Evolutionary conservation across 2,329 filamentous ascomycete species (phyloP).

Genomic region (Cyphellophora attinorum): DNA sequence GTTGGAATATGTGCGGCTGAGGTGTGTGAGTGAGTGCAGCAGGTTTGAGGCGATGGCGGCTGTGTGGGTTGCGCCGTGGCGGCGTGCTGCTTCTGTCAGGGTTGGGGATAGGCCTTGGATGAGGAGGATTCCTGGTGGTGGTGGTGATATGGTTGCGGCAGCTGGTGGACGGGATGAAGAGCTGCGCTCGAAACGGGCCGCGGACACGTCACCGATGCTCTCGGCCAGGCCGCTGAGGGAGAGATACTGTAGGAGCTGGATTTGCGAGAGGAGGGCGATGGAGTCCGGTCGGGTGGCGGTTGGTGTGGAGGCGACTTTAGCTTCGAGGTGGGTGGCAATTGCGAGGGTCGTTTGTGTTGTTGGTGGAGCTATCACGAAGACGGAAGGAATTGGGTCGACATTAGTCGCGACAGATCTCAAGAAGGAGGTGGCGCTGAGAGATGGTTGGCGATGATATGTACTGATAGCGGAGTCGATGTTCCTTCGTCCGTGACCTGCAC

Average conservation of each 20-base stretch:
- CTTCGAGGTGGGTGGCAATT: not conserved
- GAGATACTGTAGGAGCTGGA: slow-evolving; percentile 3
- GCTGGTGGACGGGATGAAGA: no score
- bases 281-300: not conserved
- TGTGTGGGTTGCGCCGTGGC: not conserved
- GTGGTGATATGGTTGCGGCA: not conserved
- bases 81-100: not conserved
- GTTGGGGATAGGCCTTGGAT: not conserved
- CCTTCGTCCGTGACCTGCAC: not conserved
- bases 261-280: not conserved
- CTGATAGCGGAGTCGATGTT: not conserved
- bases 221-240: not conserved
- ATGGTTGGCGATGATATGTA: not conserved
- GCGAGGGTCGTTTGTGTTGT: not conserved
- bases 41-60: not conserved
- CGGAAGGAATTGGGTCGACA: not conserved
- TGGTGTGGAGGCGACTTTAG: not conserved
- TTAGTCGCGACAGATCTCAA: no score
- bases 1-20: not conserved
- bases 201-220: not conserved
- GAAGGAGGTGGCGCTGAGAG: no score
- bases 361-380: not conserved
- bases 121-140: not conserved
- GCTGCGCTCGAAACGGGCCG: not conserved
- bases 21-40: not conserved